These are phyloP conservation scores for Mimosa bimucronata DNA, from an alignment of 306 rosid species.

Conservation along the genomic window DNA sequence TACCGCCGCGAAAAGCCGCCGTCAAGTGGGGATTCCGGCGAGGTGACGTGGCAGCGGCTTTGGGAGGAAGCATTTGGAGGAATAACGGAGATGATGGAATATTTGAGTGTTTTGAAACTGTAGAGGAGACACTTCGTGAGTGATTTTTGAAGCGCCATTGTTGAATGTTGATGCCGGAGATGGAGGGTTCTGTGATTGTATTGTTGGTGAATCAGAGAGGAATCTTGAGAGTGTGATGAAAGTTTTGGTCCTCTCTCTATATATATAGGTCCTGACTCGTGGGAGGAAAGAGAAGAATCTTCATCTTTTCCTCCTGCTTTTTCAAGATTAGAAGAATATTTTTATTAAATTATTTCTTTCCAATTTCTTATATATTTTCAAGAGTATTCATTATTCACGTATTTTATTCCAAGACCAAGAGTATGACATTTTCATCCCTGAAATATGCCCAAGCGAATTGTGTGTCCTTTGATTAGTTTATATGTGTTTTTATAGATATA, in stretches of 20 bases:
- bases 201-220: background rate
- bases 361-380: background rate
- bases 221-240: background rate
- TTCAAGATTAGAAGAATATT: too few relatives aligned
- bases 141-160: slow-evolving; percentile 66
- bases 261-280: slow-evolving; percentile 32
- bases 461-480: background rate
- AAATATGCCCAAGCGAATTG: background rate
- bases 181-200: background rate
- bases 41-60: slow-evolving; percentile 42
- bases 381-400: background rate
- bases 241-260: slow-evolving; percentile 1
- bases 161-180: slow-evolving; percentile 34
- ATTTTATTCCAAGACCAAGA: background rate
- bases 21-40: slow-evolving; percentile 35
- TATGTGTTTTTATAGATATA: too few relatives aligned
- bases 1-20: slow-evolving; percentile 58
- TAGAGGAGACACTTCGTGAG: slow-evolving; percentile 46
- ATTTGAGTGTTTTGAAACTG: slow-evolving; percentile 18
- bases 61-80: slow-evolving; percentile 38
- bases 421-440: background rate
- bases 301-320: too few relatives aligned
- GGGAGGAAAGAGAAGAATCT: slow-evolving; percentile 24
- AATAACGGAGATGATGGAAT: background rate
- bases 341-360: background rate